These are phyloP conservation scores for Boletus rubescentipes DNA, from an alignment of 768 basidiomycete genomes.

Conservation along the genomic window DNA sequence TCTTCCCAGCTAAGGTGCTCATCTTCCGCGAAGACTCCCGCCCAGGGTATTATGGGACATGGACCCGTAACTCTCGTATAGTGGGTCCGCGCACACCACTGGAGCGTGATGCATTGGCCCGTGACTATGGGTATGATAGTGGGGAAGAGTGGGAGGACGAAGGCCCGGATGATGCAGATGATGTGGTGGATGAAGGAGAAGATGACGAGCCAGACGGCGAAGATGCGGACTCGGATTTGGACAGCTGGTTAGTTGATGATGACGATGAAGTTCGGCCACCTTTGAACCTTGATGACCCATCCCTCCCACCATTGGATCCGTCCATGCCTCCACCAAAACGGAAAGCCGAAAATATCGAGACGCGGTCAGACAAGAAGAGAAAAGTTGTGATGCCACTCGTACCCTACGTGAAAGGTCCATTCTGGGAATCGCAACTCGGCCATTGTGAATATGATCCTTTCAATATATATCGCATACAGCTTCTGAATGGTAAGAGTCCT, in stretches of 20 bases:
- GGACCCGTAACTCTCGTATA: constrained; percentile 76
- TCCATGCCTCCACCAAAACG: constrained; percentile 54
- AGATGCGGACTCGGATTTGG: constrained; percentile 44
- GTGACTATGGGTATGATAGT: constrained; percentile 93
- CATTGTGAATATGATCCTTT: constrained; percentile 69
- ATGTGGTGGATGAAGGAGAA: constrained; percentile 60
- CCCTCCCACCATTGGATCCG: constrained; percentile 31
- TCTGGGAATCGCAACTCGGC: constrained; percentile 72
- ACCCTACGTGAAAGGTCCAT: constrained; percentile 80
- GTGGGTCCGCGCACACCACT: constrained; percentile 87
- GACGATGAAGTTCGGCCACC: constrained; percentile 65
- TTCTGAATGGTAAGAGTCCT: constrained; percentile 74
- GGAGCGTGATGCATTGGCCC: constrained; percentile 66
- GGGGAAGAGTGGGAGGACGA: constrained; percentile 97
- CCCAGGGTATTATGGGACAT: constrained; percentile 94
- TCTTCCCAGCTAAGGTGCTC: constrained; percentile 76
- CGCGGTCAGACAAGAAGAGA: constrained; percentile 62
- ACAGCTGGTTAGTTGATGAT: constrained; percentile 50
- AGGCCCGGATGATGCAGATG: constrained; percentile 70
- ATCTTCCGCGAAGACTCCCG: constrained; percentile 83
- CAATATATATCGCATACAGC: constrained; percentile 69
- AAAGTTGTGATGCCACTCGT: constrained; percentile 77
- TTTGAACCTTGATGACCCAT: constrained; percentile 39
- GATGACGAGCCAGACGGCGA: constrained; percentile 67
- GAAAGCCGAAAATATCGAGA: constrained; percentile 54